Conservation (phyloP, 306 rosid genomes). For the Trifolium dubium region DNA sequence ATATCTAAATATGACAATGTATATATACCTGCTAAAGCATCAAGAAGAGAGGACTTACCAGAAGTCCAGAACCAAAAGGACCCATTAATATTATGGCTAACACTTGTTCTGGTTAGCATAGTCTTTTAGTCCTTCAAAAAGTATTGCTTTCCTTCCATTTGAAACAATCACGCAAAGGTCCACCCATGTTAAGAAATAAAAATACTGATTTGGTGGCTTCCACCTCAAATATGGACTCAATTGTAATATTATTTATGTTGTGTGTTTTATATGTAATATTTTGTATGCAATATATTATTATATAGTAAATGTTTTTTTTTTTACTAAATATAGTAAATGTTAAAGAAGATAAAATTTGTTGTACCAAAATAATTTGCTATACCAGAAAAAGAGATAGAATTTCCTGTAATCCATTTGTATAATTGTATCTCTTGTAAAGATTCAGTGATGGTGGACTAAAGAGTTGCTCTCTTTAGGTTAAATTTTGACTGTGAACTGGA, state of each 20-base stretch:
- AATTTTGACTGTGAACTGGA: too few relatives aligned
- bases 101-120: slow-evolving; percentile 58
- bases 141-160: slow-evolving; percentile 43
- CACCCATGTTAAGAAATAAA: slow-evolving; percentile 63
- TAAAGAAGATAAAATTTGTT: too few relatives aligned
- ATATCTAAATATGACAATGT: not conserved
- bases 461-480: too few relatives aligned
- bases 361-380: too few relatives aligned
- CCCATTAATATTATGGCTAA: slow-evolving; percentile 59
- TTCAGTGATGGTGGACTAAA: too few relatives aligned
- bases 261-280: too few relatives aligned
- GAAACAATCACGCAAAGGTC: slow-evolving; percentile 56
- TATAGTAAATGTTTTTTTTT: too few relatives aligned
- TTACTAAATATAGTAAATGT: too few relatives aligned
- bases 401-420: too few relatives aligned
- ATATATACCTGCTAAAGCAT: slow-evolving; percentile 52
- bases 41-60: slow-evolving; percentile 80
- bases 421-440: too few relatives aligned
- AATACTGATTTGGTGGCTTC: slow-evolving; percentile 17
- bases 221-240: slow-evolving; percentile 31
- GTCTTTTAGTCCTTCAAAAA: slow-evolving; percentile 56
- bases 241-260: not conserved
- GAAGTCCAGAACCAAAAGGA: slow-evolving; percentile 72
- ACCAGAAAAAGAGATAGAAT: too few relatives aligned
- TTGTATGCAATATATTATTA: too few relatives aligned